Conservation (phyloP, 768 basidiomycete species). For the Exsudoporus frostii region DNA sequence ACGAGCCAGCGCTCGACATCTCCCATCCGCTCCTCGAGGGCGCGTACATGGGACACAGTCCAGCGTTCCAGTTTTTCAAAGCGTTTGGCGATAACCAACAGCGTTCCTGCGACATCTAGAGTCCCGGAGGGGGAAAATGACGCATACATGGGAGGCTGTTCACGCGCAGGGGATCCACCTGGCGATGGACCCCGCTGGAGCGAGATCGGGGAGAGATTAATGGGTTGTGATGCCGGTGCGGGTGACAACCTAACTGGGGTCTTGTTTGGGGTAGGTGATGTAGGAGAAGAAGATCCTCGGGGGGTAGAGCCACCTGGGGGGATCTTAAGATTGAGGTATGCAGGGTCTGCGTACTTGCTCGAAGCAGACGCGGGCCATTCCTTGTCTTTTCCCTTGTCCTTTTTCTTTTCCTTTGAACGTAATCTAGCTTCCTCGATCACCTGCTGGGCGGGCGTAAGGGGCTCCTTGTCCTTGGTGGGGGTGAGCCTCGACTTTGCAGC, state of each 20-base stretch:
- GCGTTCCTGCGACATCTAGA: slow-evolving; percentile 70
- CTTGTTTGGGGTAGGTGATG: slow-evolving; percentile 57
- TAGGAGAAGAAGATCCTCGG: slow-evolving; percentile 47
- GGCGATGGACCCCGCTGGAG: slow-evolving; percentile 48
- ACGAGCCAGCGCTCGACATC: slow-evolving; percentile 91
- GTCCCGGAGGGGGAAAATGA: slow-evolving; percentile 70
- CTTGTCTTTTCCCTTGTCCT: slow-evolving; percentile 41
- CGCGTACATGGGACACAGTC: slow-evolving; percentile 85
- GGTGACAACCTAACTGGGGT: slow-evolving; percentile 31
- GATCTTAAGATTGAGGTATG: slow-evolving; percentile 53
- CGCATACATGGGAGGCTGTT: slow-evolving; percentile 70
- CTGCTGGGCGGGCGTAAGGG: slow-evolving; percentile 82
- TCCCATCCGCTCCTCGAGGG: slow-evolving; percentile 87
- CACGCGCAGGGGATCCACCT: slow-evolving; percentile 36
- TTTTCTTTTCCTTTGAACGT: slow-evolving; percentile 53
- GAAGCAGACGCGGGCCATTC: slow-evolving; percentile 56
- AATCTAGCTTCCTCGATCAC: slow-evolving; percentile 72
- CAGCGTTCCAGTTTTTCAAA: slow-evolving; percentile 90
- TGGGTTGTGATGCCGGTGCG: slow-evolving; percentile 40
- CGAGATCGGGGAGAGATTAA: slow-evolving; percentile 62
- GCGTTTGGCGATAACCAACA: slow-evolving; percentile 67
- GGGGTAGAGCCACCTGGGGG: slow-evolving; percentile 47
- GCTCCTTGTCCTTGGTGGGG: slow-evolving; percentile 70
- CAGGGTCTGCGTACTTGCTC: slow-evolving; percentile 55
- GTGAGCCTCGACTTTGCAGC: slow-evolving; percentile 73